These are phyloP conservation scores for Cymodocea nodosa DNA, from an alignment of 116 monocot genomes.

Conservation along the genomic window DNA sequence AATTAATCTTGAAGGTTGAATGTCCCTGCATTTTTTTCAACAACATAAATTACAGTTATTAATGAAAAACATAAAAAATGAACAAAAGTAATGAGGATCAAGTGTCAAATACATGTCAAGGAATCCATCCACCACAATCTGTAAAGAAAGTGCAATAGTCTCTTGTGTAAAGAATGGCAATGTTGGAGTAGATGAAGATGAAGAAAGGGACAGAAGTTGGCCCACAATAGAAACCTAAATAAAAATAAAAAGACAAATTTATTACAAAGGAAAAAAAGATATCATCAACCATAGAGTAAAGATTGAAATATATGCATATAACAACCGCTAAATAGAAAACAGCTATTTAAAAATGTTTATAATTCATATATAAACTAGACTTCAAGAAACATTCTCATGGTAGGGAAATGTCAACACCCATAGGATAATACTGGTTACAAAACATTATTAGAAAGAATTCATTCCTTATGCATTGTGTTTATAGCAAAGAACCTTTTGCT, in stretches of 20 bases:
- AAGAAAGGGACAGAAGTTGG: conserved; percentile 67
- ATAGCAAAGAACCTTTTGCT: too few species aligned
- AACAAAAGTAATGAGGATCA: neutral
- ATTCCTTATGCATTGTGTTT: too few species aligned
- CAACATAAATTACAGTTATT: neutral
- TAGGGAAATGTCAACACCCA: too few species aligned
- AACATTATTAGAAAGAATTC: too few species aligned
- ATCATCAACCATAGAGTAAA: neutral
- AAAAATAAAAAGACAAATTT: conserved; percentile 4
- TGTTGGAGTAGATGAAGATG: conserved; percentile 31
- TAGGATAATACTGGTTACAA: too few species aligned
- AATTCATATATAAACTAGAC: too few species aligned
- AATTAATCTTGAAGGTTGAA: conserved; percentile 6
- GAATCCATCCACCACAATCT: conserved; percentile 81
- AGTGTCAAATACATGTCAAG: conserved; percentile 52
- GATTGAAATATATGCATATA: too few species aligned
- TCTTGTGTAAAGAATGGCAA: conserved; percentile 56
- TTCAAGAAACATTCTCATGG: too few species aligned
- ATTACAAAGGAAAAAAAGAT: neutral
- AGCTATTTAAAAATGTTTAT: too few species aligned
- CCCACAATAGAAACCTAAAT: conserved; percentile 76
- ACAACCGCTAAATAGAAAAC: too few species aligned
- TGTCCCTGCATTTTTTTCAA: conserved; percentile 29
- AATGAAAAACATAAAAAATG: neutral
- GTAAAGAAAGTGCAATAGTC: conserved; percentile 30